phyloP scores from a whole-genome alignment of 345 rosid species.

The Anacardium occidentale region DNA sequence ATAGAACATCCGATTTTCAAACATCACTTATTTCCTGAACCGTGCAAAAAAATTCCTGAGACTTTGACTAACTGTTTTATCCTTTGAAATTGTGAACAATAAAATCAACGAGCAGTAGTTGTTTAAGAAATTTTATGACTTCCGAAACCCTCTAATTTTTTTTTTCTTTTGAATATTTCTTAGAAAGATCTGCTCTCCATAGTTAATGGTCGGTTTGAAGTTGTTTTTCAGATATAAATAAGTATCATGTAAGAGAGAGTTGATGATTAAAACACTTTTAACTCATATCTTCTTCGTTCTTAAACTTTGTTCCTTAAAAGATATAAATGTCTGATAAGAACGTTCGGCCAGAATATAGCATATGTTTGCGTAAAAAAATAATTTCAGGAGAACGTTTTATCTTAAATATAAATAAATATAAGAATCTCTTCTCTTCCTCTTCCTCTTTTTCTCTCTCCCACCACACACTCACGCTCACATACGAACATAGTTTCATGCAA shows the following conservation, averaged over 20 bases:
- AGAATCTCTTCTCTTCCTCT: conserved; percentile 1
- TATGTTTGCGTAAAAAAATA: neutral
- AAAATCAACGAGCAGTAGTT: neutral
- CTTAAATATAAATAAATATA: neutral
- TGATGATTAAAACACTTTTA: neutral
- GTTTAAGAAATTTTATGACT: neutral
- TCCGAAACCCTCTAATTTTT: neutral
- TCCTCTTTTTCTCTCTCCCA: conserved; percentile 16
- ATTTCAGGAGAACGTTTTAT: no score
- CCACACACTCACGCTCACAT: conserved; percentile 10
- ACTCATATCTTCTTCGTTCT: neutral
- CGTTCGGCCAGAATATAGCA: neutral
- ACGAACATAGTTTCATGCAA: conserved; percentile 40
- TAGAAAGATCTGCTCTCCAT: neutral
- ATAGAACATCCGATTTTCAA: neutral
- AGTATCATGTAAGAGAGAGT: neutral
- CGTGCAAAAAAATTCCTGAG: no score
- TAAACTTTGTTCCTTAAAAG: conserved; percentile 22
- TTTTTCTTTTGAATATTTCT: neutral
- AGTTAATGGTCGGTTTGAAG: neutral
- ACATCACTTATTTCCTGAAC: neutral
- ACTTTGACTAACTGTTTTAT: neutral
- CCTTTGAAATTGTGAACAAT: neutral
- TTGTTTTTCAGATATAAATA: neutral
- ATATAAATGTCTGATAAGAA: neutral